phyloP scores from a whole-genome alignment of 2,329 filamentous ascomycete species.

The Phyllosticta capitalensis region DNA sequence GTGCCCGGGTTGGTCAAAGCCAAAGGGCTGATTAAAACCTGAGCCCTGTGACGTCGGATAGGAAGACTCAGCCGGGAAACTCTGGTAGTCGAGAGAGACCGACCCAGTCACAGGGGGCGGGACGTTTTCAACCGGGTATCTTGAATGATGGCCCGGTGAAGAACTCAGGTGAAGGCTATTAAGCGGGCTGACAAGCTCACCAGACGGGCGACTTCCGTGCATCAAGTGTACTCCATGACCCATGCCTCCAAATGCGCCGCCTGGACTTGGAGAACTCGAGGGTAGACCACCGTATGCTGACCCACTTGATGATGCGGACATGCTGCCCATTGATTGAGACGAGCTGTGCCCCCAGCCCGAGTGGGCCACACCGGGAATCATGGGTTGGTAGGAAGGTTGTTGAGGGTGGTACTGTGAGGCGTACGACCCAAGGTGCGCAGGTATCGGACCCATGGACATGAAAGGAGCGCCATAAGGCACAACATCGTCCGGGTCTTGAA shows the following conservation, averaged over 20 bases:
- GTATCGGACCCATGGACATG: neutral
- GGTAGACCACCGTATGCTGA: neutral
- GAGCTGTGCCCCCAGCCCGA: neutral
- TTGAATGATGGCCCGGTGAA: constrained; percentile 1
- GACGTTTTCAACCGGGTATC: neutral
- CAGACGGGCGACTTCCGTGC: neutral
- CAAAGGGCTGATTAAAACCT: constrained; percentile 4
- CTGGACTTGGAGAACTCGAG: constrained; percentile 1
- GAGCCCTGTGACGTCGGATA: constrained; percentile 2
- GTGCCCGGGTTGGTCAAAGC: constrained; percentile 4
- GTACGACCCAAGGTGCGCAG: neutral
- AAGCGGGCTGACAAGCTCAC: constrained; percentile 6
- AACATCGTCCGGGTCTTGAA: constrained; percentile 8
- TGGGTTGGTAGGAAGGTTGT: neutral
- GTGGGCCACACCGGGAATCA: neutral
- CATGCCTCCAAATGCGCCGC: neutral
- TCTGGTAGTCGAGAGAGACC: constrained; percentile 5
- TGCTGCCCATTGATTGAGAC: constrained; percentile 2
- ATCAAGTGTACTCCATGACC: neutral
- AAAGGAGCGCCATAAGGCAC: constrained; percentile 1
- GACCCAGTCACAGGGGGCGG: constrained; percentile 1
- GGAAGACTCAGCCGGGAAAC: neutral
- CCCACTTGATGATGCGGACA: constrained; percentile 1
- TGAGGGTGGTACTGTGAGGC: constrained; percentile 2
- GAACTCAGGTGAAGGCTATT: constrained; percentile 1